Conservation (phyloP, 2,329 filamentous ascomycete genomes). For the Fusarium poae region DNA sequence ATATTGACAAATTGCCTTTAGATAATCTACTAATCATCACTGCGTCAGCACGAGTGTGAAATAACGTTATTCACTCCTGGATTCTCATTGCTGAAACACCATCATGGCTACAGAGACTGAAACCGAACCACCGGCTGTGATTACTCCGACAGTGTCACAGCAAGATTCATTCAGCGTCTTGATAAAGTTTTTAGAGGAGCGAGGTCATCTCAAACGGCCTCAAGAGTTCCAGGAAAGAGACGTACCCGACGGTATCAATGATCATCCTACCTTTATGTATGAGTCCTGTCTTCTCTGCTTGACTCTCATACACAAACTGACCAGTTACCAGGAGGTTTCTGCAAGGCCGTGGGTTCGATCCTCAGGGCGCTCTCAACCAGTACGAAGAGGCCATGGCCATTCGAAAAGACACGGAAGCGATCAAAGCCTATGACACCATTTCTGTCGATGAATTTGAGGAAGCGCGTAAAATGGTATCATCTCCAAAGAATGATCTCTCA, state of each 20-base stretch:
- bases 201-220: not conserved
- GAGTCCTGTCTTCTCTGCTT: rapidly evolving
- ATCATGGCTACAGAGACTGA: not conserved
- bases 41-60: no score
- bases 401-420: not conserved
- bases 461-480: not conserved
- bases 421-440: not conserved
- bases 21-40: no score
- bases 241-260: not conserved
- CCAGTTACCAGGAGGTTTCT: not conserved
- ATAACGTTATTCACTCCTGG: no score
- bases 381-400: not conserved
- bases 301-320: not conserved
- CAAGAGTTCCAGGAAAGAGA: not conserved
- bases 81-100: not conserved
- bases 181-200: not conserved
- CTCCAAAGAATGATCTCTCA: rapidly evolving
- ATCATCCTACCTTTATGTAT: not conserved
- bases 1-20: not conserved
- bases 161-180: not conserved
- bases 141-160: not conserved
- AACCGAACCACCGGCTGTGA: not conserved
- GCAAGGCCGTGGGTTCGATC: not conserved
- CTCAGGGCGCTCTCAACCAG: not conserved
- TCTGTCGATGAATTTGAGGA: not conserved